Evolutionary conservation across 2,329 filamentous ascomycete genomes (phyloP), one percentile per base, ranked within the genome.

Genomic region (Clathrospora elynae): DNA sequence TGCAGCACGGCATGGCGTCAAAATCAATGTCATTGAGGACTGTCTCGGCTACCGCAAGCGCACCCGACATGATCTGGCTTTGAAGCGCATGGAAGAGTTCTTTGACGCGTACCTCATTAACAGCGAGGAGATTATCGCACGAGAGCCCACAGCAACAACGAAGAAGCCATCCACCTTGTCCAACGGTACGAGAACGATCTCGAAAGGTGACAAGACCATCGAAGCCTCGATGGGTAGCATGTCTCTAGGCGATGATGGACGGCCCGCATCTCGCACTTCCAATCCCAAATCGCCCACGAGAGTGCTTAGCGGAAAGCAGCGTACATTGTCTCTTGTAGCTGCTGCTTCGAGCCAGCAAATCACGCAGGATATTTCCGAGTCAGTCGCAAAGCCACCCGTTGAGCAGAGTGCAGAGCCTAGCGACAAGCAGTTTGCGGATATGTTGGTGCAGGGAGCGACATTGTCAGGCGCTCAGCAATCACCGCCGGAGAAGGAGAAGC

Each of bases 1-100:
- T 63, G 93, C 92, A 8, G 91, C 89, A 2, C 82, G 87, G 13
- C 87, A 96, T 68, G 93, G 91, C 4, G 84, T 95, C 61, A 78
- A 83, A n/a, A 89, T 96, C 61, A 93, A 87, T 4, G 75, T 97
- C 9, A 75, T 97, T 25, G 85, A 93, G 37, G 90, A 97, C 66
- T 96, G 91, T 67, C 83, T 95, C 41, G 91, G 90, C 8, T 96
- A 86, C 62, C 83, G 88, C 32, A 84, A 77, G 56, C 81, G 84
- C 44, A 70, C 75, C 12, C 82, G 89, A 29, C 90, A 95, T 57
- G 75, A 81, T 30, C 77, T 82, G 51, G 87, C 91, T 0, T 75
- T 95, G 55, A 78, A 80, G 37, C 82, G 83, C 40, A 85, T 96
- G 66, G 77, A 82, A 2, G 82, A 89, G 28, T 80, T 88, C 36